These are phyloP conservation scores for Backusella tuberculispora DNA, from an alignment of 192 early-diverging fungal genomes.

Conservation along the genomic window DNA sequence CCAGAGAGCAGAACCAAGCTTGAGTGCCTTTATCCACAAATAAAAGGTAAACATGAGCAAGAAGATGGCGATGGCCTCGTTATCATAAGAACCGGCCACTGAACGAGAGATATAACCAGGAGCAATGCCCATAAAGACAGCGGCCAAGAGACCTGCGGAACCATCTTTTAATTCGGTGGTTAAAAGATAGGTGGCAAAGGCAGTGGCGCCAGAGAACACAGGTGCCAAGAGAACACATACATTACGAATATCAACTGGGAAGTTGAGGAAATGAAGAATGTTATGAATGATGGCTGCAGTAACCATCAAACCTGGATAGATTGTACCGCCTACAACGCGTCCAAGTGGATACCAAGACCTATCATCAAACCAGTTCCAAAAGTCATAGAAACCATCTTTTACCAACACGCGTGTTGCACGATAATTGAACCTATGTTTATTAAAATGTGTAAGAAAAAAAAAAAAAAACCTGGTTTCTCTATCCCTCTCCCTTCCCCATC, in stretches of 20 bases:
- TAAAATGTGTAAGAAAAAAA: not conserved
- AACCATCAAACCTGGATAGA: conserved; percentile 99
- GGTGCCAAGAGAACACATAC: conserved; percentile 99
- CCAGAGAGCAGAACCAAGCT: conserved; percentile 91
- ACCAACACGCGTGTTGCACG: conserved; percentile 93
- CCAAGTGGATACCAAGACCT: conserved; percentile 98
- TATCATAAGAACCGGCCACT: conserved; percentile 99
- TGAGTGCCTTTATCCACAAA: conserved; percentile 96
- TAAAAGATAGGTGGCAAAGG: conserved; percentile 92
- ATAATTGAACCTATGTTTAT: conserved; percentile 85
- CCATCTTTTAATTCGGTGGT: conserved; percentile 90
- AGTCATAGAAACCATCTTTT: conserved; percentile 94
- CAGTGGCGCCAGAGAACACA: conserved; percentile 95
- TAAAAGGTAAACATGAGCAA: conserved; percentile 97
- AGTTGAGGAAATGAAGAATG: conserved; percentile 89
- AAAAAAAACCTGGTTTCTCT: not conserved
- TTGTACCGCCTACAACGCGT: conserved; percentile 98
- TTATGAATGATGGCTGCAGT: conserved; percentile 96
- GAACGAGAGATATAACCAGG: conserved; percentile 99
- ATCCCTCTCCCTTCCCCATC: not conserved
- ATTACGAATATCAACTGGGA: conserved; percentile 97
- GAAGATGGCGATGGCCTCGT: conserved; percentile 99
- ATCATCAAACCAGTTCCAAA: conserved; percentile 99
- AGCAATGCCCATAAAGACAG: conserved; percentile 97
- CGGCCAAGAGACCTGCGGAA: conserved; percentile 94